Base-by-base conservation (phyloP, 495 filamentous ascomycete genomes). In the Glonium stellatum region DNA sequence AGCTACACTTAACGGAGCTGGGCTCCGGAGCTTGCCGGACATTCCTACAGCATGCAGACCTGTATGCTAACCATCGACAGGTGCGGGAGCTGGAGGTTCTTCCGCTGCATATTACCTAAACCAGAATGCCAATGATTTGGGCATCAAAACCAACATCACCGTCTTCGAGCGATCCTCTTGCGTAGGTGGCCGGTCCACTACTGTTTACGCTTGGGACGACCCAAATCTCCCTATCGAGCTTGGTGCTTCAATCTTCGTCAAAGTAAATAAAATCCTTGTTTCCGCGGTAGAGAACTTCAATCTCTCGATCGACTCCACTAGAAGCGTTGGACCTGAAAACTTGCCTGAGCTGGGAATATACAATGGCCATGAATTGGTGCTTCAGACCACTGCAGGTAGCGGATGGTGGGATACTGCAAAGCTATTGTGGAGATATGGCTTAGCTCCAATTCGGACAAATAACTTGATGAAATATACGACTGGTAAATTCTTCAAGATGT, bases 171-270 rank as follows among this genome's bases (percentile, higher is more conserved):
- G 87, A 47, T 83, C 81, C 18, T 74, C 78, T 25, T 89, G 87
- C 68, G 78, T 97, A 31, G 95, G 93, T 1, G 93, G 93, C 25
- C 87, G 93, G 12, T 88, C 88, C 23, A 93, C 90, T 6, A 97
- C 93, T 19, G 86, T 97, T 36, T 79, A 95, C 69, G 87, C 84
- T 0, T 90, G 87, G 62, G 82, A 83, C 62, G 78, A 93, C 65
- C 78, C 86, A 4, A 67, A 76, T 0, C 72, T 83, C 48, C 89
- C 88, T 5, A 81, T 96, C 49, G 93, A 99, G 64, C 80, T 97
- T 0, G 93, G 93, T 9, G 95, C 88, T 37, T 91, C 85, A 34
- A 95, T 97, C 64, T 99, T 99, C 68, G 90, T 97, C 27, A 70
- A 87, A 46, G 82, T 89, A 46, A 99, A 99, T 69, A 73, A 83